Evolutionary conservation across 2,329 filamentous ascomycete species (phyloP).

Genomic region (Phyllosticta paracitricarpa): DNA sequence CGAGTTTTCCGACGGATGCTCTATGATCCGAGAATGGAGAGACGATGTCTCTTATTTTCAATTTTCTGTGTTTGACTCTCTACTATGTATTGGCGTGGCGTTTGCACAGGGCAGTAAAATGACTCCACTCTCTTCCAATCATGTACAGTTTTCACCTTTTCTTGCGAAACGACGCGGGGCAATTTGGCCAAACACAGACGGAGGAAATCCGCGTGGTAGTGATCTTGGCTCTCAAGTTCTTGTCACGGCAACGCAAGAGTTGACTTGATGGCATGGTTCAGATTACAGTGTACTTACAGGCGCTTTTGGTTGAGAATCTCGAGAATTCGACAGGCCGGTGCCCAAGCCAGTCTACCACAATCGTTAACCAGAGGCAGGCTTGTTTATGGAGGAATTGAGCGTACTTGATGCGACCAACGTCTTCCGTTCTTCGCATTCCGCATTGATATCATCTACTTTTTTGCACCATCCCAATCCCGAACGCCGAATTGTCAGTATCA

Average conservation of each 20-base stretch:
- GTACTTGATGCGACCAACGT: not conserved
- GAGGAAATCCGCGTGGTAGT: too few relatives aligned
- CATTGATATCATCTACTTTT: conserved; percentile 8
- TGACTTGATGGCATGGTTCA: too few relatives aligned
- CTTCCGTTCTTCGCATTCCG: not conserved
- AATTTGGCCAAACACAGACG: too few relatives aligned
- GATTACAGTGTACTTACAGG: not conserved
- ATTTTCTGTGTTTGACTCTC: not conserved
- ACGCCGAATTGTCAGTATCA: conserved; percentile 10
- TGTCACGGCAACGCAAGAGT: too few relatives aligned
- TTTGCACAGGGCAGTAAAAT: too few relatives aligned
- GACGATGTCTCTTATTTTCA: not conserved
- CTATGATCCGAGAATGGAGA: not conserved
- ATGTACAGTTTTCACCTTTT: too few relatives aligned
- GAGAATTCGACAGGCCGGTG: not conserved
- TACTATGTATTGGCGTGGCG: not conserved
- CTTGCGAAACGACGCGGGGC: too few relatives aligned
- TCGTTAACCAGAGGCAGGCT: not conserved
- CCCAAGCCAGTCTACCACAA: not conserved
- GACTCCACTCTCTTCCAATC: too few relatives aligned
- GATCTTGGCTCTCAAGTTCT: too few relatives aligned
- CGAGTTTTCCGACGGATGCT: not conserved
- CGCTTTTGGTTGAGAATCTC: not conserved
- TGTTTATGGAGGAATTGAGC: not conserved
- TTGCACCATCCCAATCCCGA: conserved; percentile 1